Evolutionary conservation across 2,329 filamentous ascomycete genomes (phyloP), one percentile per base, ranked within the genome.

Genomic region (Aureobasidium sp.): DNA sequence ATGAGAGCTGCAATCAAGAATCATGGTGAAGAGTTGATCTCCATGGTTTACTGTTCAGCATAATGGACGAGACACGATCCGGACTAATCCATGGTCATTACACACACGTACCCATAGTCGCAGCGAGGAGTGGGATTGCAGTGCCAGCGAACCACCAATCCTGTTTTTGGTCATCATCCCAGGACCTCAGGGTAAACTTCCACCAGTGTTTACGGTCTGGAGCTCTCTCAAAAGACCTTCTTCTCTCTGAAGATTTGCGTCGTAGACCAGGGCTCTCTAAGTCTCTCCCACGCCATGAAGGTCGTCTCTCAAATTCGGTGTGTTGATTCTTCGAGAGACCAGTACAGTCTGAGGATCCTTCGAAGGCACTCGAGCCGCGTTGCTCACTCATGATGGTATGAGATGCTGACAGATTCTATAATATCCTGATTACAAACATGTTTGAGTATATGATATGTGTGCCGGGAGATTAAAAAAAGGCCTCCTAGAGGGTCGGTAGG

Each of bases 91-190:
- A n/a, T 12, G 34, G 15, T 20, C 27, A 7, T 22, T 39, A 12
- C 5, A 27, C 8, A 25, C n/a, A 58, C 55, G 12, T 58, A 58
- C 55, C 55, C n/a, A 61, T 51, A 17, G 57, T 52, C 11, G 57
- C 57, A 4, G 57, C 57, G 25, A 61, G 47, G 5, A 61, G 36
- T 12, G 72, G 72, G 15, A 74, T 72, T 20, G 71, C 72, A 4
- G 70, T 74, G 20, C 69, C 70, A 5, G 72, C 72, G 56, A 74
- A 73, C 72, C 72, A 73, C 72, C 72, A 73, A 60, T 70, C 66
- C 39, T 70, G 67, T 52, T 71, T 68, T 29, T 70, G 68, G 25
- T 71, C 69, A 47, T 71, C 70, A 52, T 67, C 70, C 74, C 67
- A 75, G 27, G 64, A 44, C 20, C 62, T 53, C 20, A 65, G 25